Evolutionary conservation across 106 monocot species (phyloP).

Genomic region (Allium cepa): DNA sequence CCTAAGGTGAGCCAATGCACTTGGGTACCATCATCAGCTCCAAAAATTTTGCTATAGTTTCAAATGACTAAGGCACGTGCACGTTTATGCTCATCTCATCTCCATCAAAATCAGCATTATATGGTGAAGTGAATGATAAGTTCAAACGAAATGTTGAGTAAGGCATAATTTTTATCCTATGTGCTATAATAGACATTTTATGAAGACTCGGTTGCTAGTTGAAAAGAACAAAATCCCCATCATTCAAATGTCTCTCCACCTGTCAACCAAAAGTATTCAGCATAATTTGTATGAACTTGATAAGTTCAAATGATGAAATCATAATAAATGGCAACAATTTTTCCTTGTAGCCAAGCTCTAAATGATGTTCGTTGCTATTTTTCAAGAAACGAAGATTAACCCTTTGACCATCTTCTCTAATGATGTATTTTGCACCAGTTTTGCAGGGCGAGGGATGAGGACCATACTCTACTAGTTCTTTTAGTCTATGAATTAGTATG

Average conservation of each 20-base stretch:
- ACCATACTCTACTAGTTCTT: constrained; percentile 97
- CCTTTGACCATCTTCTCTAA: constrained; percentile 97
- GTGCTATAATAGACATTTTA: constrained; percentile 99
- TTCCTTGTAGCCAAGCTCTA: constrained; percentile 98
- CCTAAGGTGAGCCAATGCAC: constrained; percentile 94
- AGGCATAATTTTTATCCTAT: constrained; percentile 96
- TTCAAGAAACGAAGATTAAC: constrained; percentile 90
- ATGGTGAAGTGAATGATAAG: constrained; percentile 91
- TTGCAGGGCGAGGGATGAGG: constrained; percentile 98
- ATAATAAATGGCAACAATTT: not conserved
- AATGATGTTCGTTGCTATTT: constrained; percentile 96
- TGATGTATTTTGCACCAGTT: constrained; percentile 96
- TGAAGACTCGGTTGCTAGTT: constrained; percentile 97
- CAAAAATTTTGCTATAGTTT: constrained; percentile 89
- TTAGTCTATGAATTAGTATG: constrained; percentile 36
- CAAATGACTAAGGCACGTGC: constrained; percentile 99
- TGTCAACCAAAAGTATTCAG: constrained; percentile 16
- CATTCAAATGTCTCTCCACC: constrained; percentile 93
- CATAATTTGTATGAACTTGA: not conserved
- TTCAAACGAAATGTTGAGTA: constrained; percentile 97
- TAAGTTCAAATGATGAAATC: not conserved
- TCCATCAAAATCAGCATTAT: constrained; percentile 99
- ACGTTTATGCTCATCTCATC: constrained; percentile 99
- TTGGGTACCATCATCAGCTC: constrained; percentile 99
- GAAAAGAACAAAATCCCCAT: constrained; percentile 98